Base-by-base conservation (phyloP, 108 stramenopile species). In the Fistulifera pelliculosa region DNA sequence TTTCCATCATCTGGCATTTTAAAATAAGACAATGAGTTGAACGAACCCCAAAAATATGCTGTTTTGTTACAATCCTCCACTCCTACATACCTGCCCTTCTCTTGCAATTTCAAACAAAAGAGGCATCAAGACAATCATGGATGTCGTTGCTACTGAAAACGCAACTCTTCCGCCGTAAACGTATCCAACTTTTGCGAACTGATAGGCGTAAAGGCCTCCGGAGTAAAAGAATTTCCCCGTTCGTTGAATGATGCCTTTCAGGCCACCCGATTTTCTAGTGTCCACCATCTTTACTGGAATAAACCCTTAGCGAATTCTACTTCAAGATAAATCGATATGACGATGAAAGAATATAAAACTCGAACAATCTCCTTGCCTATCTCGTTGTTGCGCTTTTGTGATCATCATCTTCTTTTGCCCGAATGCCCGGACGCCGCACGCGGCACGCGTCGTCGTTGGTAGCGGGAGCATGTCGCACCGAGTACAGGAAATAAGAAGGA, bases 51-150 rank as follows among this genome's bases (percentile, higher is more conserved):
- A 21, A 11, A 21, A 4, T 45, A 4, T 8, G 4, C 7, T 17
- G 19, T 19, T 21, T 4, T 11, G 7, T 11, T 6, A 8, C 16
- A 45, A 45, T 5, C 19, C 14, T 41, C 14, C 14, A 41, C n/a
- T 10, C n/a, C 21, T 6, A 65, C 84, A n/a, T 61, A 85, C 88
- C 77, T 69, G 70, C 27, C 80, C 81, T 64, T 92, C 90, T 60
- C 90, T 77, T 39, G 74, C 77, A 49, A 92, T 92, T 70, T 92
- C 90, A 65, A 92, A 87, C 41, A 92, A 67, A 22, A 92, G 60
- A 23, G 90, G 90, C 90, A 92, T 83, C 47, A 92, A 56, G 14
- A 81, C 70, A 16, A 87, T 81, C 67, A 92, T 85, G 2, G 83
- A 79, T 5, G 83, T 83, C 10, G 90, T 87, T 13, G 82, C 85